These are phyloP conservation scores for Ilyonectria mors-panacis DNA, from an alignment of 2,329 filamentous ascomycete genomes.

Conservation along the genomic window DNA sequence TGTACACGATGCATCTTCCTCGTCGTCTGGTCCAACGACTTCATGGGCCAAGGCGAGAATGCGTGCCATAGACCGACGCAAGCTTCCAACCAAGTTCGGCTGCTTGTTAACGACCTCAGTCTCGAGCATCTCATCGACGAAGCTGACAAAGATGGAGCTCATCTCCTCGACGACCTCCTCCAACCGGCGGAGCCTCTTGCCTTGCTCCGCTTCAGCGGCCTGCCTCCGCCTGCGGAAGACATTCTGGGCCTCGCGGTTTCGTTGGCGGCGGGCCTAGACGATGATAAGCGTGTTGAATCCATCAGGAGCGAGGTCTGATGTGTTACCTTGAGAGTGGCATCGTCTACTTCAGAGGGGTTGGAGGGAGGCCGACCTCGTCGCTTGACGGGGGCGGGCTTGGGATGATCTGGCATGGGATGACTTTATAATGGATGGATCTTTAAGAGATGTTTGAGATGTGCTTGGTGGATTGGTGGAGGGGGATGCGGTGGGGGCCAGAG, in stretches of 20 bases:
- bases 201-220: conserved; percentile 48
- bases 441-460: background rate
- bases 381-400: conserved; percentile 25
- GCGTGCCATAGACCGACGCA: conserved; percentile 40
- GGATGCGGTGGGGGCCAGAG: background rate
- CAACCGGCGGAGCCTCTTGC: conserved; percentile 44
- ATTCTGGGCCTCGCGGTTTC: conserved; percentile 50
- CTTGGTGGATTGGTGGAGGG: conserved; percentile 1
- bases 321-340: conserved; percentile 45
- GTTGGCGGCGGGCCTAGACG: conserved; percentile 45
- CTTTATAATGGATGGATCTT: background rate
- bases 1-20: background rate
- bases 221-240: conserved; percentile 48
- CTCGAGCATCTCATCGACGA: conserved; percentile 49
- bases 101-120: conserved; percentile 41
- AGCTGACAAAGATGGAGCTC: conserved; percentile 48
- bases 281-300: background rate
- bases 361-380: conserved; percentile 43
- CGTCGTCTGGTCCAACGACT: conserved; percentile 45
- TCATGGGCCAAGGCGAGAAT: conserved; percentile 45
- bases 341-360: conserved; percentile 36
- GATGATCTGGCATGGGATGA: conserved; percentile 10
- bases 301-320: background rate
- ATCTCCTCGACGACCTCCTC: conserved; percentile 50
- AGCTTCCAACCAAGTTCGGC: conserved; percentile 36